Percentiles rank a stretch among this genome's conserved stretches.
Conservation (phyloP, 1,284 basidiomycete species). For the Fomitopsis pinicola region DNA sequence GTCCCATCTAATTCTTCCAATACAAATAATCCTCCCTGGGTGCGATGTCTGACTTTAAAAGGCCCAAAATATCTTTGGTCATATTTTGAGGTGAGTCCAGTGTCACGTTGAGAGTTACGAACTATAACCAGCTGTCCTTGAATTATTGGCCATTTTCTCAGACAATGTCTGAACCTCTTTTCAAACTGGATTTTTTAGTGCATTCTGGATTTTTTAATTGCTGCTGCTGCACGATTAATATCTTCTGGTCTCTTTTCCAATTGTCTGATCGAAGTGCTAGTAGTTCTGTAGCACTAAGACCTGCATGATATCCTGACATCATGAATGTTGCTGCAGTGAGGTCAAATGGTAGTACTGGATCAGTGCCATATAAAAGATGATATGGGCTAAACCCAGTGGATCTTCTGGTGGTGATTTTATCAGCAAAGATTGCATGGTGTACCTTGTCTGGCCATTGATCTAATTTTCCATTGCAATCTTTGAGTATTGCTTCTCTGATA, state of each 20-base stretch:
- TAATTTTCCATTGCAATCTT: constrained; percentile 29
- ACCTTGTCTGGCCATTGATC: constrained; percentile 24
- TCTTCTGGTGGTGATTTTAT: constrained; percentile 28
- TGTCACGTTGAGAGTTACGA: background rate
- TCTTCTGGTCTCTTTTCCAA: background rate
- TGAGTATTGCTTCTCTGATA: constrained; percentile 30
- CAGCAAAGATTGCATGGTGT: constrained; percentile 35
- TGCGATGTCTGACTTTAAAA: background rate
- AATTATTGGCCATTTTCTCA: background rate
- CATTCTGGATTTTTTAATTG: no score
- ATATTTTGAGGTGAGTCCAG: background rate
- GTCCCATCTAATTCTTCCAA: background rate
- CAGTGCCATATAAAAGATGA: constrained; percentile 7
- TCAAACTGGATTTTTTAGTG: background rate
- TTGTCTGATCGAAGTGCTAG: background rate
- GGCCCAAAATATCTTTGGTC: background rate
- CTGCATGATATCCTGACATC: no score
- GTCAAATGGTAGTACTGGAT: background rate
- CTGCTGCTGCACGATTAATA: background rate
- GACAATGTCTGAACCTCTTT: background rate
- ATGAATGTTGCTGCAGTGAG: background rate
- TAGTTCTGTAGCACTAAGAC: background rate
- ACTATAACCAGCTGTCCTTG: background rate
- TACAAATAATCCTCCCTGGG: background rate
- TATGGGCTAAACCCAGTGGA: constrained; percentile 32